phyloP scores from a whole-genome alignment of 2,329 filamentous ascomycete genomes.

The Hansfordia pulvinata region DNA sequence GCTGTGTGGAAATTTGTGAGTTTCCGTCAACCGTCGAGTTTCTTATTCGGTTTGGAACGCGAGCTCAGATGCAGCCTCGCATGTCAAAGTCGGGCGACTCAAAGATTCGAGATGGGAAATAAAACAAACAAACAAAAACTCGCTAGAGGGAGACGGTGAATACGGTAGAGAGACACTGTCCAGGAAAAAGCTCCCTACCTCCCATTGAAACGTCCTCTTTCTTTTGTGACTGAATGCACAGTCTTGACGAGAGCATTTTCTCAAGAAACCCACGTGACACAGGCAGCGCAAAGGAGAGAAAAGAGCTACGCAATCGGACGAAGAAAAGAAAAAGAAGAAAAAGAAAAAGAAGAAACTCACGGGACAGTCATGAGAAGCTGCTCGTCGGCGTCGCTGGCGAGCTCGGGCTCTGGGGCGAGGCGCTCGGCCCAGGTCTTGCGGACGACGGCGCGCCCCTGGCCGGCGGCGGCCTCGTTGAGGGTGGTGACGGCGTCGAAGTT shows the following conservation, averaged over 20 bases:
- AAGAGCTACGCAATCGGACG: neutral
- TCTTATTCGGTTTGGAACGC: too few species aligned
- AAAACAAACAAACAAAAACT: neutral
- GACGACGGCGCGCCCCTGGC: constrained; percentile 60
- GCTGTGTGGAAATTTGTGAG: constrained; percentile 25
- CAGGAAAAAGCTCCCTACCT: too few species aligned
- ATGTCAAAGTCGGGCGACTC: too few species aligned
- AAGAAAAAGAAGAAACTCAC: constrained; percentile 33
- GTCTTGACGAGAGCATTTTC: too few species aligned
- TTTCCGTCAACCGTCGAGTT: too few species aligned
- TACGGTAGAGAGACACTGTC: too few species aligned
- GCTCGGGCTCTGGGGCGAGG: constrained; percentile 54
- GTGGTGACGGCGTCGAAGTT: constrained; percentile 76
- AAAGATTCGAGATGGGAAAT: neutral
- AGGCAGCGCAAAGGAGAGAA: too few species aligned
- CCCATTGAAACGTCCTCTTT: too few species aligned
- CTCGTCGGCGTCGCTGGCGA: constrained; percentile 80
- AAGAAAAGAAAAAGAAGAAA: constrained; percentile 1
- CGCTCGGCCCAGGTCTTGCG: constrained; percentile 88
- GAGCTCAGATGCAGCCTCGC: too few species aligned
- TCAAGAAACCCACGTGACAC: too few species aligned
- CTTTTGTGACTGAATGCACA: too few species aligned
- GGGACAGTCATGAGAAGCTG: constrained; percentile 88
- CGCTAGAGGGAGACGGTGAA: too few species aligned
- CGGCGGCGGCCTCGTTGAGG: constrained; percentile 62